Conservation (phyloP, 495 filamentous ascomycete genomes). For the Penicillium flavigenum region DNA sequence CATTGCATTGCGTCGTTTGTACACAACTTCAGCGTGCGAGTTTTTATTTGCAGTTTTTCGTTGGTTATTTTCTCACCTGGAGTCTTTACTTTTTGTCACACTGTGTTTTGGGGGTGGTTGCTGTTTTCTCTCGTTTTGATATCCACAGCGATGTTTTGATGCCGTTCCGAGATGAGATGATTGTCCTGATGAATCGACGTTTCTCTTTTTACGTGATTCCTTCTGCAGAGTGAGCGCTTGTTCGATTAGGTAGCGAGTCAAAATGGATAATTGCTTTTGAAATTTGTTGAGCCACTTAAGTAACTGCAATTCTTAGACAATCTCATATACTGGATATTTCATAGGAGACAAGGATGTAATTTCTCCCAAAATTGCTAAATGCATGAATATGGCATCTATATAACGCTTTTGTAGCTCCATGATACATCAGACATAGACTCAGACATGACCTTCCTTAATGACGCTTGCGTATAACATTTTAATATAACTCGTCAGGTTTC, state of each 20-base stretch:
- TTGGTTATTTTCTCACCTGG: not conserved
- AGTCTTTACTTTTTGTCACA: not conserved
- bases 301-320: not conserved
- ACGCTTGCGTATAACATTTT: slow-evolving; percentile 12
- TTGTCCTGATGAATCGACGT: slow-evolving; percentile 9
- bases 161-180: slow-evolving; percentile 13
- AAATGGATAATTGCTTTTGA: not conserved
- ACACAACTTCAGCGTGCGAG: not conserved
- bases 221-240: not conserved
- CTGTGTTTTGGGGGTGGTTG: not conserved
- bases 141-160: slow-evolving; percentile 10
- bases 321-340: not conserved
- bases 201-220: not conserved
- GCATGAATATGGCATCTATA: not conserved
- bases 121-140: slow-evolving; percentile 9
- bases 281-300: not conserved
- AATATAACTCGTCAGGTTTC: not conserved
- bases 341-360: not conserved
- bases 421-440: slow-evolving; percentile 1
- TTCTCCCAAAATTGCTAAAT: not conserved
- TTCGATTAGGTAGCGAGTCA: slow-evolving; percentile 1
- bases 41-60: not conserved
- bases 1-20: not conserved
- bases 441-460: slow-evolving; percentile 1
- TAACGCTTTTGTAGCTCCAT: slow-evolving; percentile 9